Percentiles rank a stretch among this genome's conserved stretches.
Evolutionary conservation across 148 eudicot species (phyloP).

Genomic region (Amaranthus cruentus): DNA sequence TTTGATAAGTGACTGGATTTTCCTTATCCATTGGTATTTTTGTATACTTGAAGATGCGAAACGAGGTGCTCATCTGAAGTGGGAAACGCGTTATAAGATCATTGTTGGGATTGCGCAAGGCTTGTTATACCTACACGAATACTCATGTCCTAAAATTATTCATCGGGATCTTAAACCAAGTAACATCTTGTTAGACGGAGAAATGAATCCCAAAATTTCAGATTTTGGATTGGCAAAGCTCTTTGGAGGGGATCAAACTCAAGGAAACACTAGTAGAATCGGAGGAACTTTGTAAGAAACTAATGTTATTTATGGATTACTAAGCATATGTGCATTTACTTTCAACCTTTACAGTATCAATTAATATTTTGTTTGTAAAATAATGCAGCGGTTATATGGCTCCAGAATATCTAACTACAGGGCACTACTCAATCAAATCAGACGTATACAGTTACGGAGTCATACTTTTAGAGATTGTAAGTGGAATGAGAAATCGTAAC

Average conservation of each 20-base stretch:
- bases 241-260: slow-evolving; percentile 28
- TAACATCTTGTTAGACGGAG: slow-evolving; percentile 31
- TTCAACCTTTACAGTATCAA: background rate
- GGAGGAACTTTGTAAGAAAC: slow-evolving; percentile 37
- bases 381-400: slow-evolving; percentile 19
- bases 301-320: too few species aligned
- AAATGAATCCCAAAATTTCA: slow-evolving; percentile 33
- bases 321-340: background rate
- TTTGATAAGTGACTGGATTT: too few species aligned
- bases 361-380: background rate
- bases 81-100: slow-evolving; percentile 32
- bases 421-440: slow-evolving; percentile 8
- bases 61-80: slow-evolving; percentile 15
- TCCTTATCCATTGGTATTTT: too few species aligned
- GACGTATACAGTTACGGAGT: slow-evolving; percentile 17
- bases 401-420: slow-evolving; percentile 10
- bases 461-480: slow-evolving; percentile 13
- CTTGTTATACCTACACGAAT: slow-evolving; percentile 30
- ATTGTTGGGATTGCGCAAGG: slow-evolving; percentile 32
- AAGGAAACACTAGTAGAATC: slow-evolving; percentile 23
- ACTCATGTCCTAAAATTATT: slow-evolving; percentile 25
- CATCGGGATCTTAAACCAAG: slow-evolving; percentile 38
- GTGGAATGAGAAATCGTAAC: slow-evolving; percentile 11
- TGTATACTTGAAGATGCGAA: background rate
- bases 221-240: slow-evolving; percentile 41